Base-by-base conservation (phyloP, 192 early-diverging fungal species). In the Coemansia sp. region DNA sequence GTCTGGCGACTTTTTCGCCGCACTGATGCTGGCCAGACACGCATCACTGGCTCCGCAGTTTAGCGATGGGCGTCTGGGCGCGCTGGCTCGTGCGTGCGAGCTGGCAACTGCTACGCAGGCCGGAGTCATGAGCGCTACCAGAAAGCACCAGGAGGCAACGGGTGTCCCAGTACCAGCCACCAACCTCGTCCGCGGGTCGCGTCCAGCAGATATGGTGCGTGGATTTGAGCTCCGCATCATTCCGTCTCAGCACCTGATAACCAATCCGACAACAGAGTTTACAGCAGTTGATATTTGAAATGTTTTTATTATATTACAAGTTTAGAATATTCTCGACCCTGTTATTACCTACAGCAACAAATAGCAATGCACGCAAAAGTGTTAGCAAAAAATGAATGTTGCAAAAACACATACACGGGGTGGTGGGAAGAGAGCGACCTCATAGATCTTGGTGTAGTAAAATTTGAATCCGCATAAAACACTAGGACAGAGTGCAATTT, bases 1-100 rank as follows among this genome's bases (percentile, higher is more conserved):
- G n/a, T 91, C 95, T 0, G 95, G 95, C 43, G 95, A 98, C 63
- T 56, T 98, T 15, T 93, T 93, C 58, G 83, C 91, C 1, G 89
- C 92, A 0, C 57, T 95, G 17, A 55, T 89, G 9, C 63, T 90
- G 24, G 93, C 90, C 8, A 63, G 86, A 42, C 60, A 88, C 26
- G 76, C 83, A 1, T 76, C 83, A 24, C 62, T 76, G 18, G 54
- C 76, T 2, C 33, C 50, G 19, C 21, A 36, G 39, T 48, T 24
- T 36, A 50, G 62, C 21, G 17, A 15, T 2, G 55, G 62, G 18
- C 19, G 36, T 14, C 48, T 41, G 7, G 61, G 70, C 15, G 38
- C 74, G 2, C 52, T 86, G 37, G 72, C 74, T 0, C 52, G 52
- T 18, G 91, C 91, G 1, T 87, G 87, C 57, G 87, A 87, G 53